Evolutionary conservation across 2,329 filamentous ascomycete species (phyloP).

Genomic region (Stenocarpella maydis): DNA sequence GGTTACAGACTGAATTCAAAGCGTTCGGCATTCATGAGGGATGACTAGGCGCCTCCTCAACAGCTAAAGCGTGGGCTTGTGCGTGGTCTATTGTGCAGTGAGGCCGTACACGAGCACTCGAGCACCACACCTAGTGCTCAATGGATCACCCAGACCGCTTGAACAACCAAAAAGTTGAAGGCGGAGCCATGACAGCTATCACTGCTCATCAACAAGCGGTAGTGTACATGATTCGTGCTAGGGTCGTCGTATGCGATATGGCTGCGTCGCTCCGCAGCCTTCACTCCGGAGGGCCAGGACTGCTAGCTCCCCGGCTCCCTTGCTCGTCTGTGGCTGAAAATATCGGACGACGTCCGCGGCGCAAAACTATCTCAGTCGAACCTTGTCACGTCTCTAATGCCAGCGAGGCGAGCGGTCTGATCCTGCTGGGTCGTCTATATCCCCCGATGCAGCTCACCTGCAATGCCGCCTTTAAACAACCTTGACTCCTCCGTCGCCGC

Average conservation of each 20-base stretch:
- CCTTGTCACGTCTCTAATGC: constrained; percentile 24
- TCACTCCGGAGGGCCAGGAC: constrained; percentile 1
- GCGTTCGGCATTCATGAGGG: constrained; percentile 24
- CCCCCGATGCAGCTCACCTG: constrained; percentile 24
- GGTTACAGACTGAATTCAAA: constrained; percentile 17
- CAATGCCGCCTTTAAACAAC: constrained; percentile 9
- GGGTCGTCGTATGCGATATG: constrained; percentile 10
- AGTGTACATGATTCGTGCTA: constrained; percentile 35
- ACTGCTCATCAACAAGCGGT: constrained; percentile 7
- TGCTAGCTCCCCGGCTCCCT: constrained; percentile 1
- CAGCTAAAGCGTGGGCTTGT: constrained; percentile 6
- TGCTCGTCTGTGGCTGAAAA: constrained; percentile 11
- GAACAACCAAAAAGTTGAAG: background rate
- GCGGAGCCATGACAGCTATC: constrained; percentile 11
- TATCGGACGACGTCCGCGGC: constrained; percentile 35
- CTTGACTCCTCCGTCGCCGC: constrained; percentile 2
- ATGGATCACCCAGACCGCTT: constrained; percentile 9
- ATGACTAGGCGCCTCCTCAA: background rate
- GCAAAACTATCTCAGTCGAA: constrained; percentile 21
- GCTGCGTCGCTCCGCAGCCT: constrained; percentile 31
- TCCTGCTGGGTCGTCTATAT: constrained; percentile 30
- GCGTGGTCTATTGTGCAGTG: constrained; percentile 7
- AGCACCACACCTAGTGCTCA: constrained; percentile 19
- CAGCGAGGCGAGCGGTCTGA: constrained; percentile 27
- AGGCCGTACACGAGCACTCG: background rate